Evolutionary conservation across 2,329 filamentous ascomycete species (phyloP), one percentile per base, ranked within the genome.

Genomic region (Hysterium pulicare): DNA sequence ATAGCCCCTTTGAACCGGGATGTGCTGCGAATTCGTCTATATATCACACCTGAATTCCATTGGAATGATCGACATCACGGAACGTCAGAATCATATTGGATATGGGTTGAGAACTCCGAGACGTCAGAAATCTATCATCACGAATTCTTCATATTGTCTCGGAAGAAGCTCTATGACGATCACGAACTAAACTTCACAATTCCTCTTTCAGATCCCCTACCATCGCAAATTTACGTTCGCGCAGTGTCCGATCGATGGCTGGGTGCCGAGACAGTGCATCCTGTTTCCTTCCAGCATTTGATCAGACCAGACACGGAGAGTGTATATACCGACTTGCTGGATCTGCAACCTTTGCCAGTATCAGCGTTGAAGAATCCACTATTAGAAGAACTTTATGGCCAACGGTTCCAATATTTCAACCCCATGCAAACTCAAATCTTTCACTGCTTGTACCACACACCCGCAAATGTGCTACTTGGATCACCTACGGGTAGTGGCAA

Each of bases 381-480:
- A 0, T 69, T 98, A 0, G 91, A 98, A 63, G 88, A 93, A 47
- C 79, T 98, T 1, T 98, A 98, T 58, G 83, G 78, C 0, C 75
- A 91, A 62, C 81, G 90, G 23, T 98, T 98, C 67, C 85, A 93
- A 51, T 98, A 85, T 68, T 98, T 98, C 76, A 98, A 98, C 61
- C 93, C 93, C 0, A 97, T 98, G 94, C 93, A 98, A 67, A 97
- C 93, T 0, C 93, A 98, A 60, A 89, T 98, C 39, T 98, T 98
- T 69, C 93, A 98, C 59, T 91, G 89, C 11, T 78, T 98, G 24
- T 98, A 98, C 53, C 86, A 97, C 62, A 96, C 93, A 0, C 70
- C 86, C 6, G 85, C 87, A 34, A 98, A 98, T 60, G 90, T 98
- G 4, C 78, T 98, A 3, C 78, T 98, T 7, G 93, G 94, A 6